These are phyloP conservation scores for Penicillium arizonense DNA, from an alignment of 495 filamentous ascomycete species.

Conservation along the genomic window DNA sequence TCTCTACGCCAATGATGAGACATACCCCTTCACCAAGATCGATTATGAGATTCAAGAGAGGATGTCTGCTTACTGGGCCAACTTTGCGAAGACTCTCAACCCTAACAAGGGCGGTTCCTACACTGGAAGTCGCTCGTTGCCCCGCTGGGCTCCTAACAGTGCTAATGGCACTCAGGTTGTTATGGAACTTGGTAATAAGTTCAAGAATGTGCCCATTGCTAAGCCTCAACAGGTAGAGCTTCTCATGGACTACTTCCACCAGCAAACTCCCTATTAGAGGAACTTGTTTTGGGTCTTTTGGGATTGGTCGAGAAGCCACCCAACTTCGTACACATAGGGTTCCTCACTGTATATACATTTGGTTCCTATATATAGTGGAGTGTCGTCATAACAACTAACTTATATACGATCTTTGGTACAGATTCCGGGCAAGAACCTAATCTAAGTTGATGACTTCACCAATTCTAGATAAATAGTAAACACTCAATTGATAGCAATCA, in stretches of 20 bases:
- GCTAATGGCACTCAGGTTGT: slow-evolving; percentile 17
- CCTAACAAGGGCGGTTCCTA: slow-evolving; percentile 27
- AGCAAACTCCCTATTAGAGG: slow-evolving; percentile 16
- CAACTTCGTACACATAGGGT: too few species aligned
- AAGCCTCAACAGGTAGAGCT: slow-evolving; percentile 17
- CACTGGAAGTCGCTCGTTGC: slow-evolving; percentile 11
- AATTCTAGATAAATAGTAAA: too few species aligned
- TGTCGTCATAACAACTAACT: too few species aligned
- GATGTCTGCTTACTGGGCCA: slow-evolving; percentile 31
- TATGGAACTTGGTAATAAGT: slow-evolving; percentile 22
- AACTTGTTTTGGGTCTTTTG: background rate
- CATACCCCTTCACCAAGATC: slow-evolving; percentile 21
- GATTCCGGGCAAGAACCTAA: too few species aligned
- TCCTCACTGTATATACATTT: too few species aligned
- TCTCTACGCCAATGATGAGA: slow-evolving; percentile 24
- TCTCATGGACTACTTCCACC: slow-evolving; percentile 22
- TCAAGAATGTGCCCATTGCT: slow-evolving; percentile 19
- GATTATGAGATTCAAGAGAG: slow-evolving; percentile 23
- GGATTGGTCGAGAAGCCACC: too few species aligned
- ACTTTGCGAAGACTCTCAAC: slow-evolving; percentile 30
- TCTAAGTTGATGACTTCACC: too few species aligned
- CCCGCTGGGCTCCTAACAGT: slow-evolving; percentile 17
- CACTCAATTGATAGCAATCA: too few species aligned
- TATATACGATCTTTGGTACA: too few species aligned
- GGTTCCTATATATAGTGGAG: too few species aligned